Base-by-base conservation (phyloP, 306 rosid species). In the Luffa aegyptiaca region DNA sequence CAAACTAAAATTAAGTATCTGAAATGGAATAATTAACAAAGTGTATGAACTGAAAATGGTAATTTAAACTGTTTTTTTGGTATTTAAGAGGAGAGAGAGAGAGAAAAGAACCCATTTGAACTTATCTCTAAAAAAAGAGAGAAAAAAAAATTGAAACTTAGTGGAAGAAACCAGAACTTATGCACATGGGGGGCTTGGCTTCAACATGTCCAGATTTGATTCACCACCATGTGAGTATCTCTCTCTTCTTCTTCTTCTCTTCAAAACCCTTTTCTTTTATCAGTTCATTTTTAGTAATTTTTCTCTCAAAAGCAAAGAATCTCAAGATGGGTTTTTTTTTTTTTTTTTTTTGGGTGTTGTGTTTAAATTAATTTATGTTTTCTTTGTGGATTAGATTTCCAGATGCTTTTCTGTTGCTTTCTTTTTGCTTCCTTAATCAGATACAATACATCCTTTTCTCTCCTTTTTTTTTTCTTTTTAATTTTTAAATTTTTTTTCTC, bases 391-490 rank as follows among this genome's bases (percentile, higher is more conserved):
- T 37, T 36, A n/a, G 82, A 81, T 31, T 33, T 59, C 86, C 97
- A 88, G 95, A 94, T 92, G 95, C 80, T 92, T 88, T 62, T 91
- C 79, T 95, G 98, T 89, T 92, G 97, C 90, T 84, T 86, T 86
- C 52, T 84, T 85, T 58, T 85, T 90, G 95, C 92, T 87, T 90
- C 97, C 92, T 87, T 86, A 88, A 85, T 86, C 59, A 53, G 77
- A 68, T 71, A 84, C 94, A 85, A 48, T 26, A 26, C 31, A 80
- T 81, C 35, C 65, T 37, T 31, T 9, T 77, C 80, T 79, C 80
- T 85, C 31, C 31, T 26, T 26, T 4, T 18, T 16, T 52, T 14
- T 14, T 52, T 52, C 5, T 52, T 39, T 39, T 39, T 39, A 39
- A 39, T 2, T 39, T 39, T 39, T 39, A 39, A 26, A 0, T 26